phyloP scores from a whole-genome alignment of 305 asterid species.

The Fraxinus paxiana region DNA sequence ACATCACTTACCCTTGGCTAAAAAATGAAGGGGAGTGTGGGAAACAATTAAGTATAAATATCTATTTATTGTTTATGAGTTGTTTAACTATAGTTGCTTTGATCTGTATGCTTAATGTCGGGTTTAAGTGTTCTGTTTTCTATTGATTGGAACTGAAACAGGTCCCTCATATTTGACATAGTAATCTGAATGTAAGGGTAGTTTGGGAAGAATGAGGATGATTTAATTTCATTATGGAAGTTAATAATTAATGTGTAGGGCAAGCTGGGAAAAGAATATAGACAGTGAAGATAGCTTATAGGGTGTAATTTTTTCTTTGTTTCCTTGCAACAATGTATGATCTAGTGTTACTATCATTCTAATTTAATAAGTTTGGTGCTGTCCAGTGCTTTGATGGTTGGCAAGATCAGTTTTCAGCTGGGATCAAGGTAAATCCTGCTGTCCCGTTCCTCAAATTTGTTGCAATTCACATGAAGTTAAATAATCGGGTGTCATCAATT shows the following conservation, averaged over 20 bases:
- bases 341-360: slow-evolving; percentile 18
- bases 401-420: slow-evolving; percentile 84
- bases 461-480: background rate
- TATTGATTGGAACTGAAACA: background rate
- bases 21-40: slow-evolving; percentile 1
- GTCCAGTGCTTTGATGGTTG: slow-evolving; percentile 63
- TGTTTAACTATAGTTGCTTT: background rate
- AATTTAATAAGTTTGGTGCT: slow-evolving; percentile 24
- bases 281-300: slow-evolving; percentile 11
- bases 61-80: background rate
- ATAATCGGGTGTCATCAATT: slow-evolving; percentile 8
- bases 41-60: background rate
- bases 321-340: slow-evolving; percentile 13
- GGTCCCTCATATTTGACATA: slow-evolving; percentile 1
- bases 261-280: slow-evolving; percentile 6
- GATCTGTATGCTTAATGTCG: background rate
- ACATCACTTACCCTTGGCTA: slow-evolving; percentile 3
- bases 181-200: slow-evolving; percentile 8
- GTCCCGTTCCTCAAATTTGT: slow-evolving; percentile 9
- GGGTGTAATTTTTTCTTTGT: background rate
- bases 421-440: slow-evolving; percentile 59
- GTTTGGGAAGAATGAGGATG: slow-evolving; percentile 10
- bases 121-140: slow-evolving; percentile 8
- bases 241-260: background rate
- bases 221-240: slow-evolving; percentile 2